Evolutionary conservation across 1,284 basidiomycete genomes (phyloP).

Genomic region (Rhodotorula sp.): DNA sequence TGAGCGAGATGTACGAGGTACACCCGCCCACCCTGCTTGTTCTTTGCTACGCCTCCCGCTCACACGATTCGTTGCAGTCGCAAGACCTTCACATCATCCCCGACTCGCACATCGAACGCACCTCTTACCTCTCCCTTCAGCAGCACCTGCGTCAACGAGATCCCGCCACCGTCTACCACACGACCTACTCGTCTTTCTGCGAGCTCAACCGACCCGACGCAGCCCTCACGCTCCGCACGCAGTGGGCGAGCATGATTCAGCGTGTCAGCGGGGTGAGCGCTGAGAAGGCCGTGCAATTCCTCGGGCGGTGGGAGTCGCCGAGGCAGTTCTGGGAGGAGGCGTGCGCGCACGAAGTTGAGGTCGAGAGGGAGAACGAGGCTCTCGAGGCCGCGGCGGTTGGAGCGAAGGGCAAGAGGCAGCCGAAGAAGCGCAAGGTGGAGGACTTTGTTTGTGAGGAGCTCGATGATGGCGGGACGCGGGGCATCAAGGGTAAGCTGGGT

Average conservation of each 20-base stretch:
- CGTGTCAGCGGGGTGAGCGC: constrained; percentile 56
- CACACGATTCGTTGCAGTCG: not conserved
- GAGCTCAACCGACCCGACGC: constrained; percentile 56
- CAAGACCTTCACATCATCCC: constrained; percentile 53
- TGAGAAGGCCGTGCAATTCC: constrained; percentile 55
- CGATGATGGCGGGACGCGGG: constrained; percentile 19
- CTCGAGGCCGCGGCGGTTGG: not conserved
- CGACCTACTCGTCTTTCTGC: constrained; percentile 54
- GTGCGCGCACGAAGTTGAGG: constrained; percentile 1
- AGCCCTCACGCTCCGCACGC: constrained; percentile 52
- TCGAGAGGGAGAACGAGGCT: constrained; percentile 16
- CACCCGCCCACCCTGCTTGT: not conserved
- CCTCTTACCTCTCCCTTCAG: constrained; percentile 49
- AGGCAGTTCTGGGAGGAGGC: constrained; percentile 24
- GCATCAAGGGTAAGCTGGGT: constrained; percentile 34
- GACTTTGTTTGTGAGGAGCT: constrained; percentile 31
- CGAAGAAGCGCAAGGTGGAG: constrained; percentile 20
- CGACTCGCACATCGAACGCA: constrained; percentile 48
- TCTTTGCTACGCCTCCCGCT: not conserved
- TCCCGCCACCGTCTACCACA: constrained; percentile 50
- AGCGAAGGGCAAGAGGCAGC: not conserved
- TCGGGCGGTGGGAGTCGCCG: constrained; percentile 55
- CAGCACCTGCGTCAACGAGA: constrained; percentile 48
- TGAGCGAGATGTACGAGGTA: constrained; percentile 51
- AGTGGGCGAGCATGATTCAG: constrained; percentile 57